phyloP scores from a whole-genome alignment of 73 alveolate genomes.

The Paramecium primaurelia region DNA sequence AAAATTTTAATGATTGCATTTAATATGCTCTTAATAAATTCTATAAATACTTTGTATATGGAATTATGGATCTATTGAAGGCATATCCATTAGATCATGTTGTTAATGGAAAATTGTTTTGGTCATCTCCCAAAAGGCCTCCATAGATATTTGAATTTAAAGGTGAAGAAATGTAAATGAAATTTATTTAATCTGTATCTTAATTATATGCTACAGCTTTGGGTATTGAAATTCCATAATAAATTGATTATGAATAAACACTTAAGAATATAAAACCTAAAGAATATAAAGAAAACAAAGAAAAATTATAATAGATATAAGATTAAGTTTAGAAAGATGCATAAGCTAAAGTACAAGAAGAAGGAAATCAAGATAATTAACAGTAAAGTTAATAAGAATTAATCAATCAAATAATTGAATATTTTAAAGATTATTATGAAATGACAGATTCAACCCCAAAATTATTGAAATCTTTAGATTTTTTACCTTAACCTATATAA shows the following conservation, averaged over 20 bases:
- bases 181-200: conserved; percentile 79
- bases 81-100: conserved; percentile 89
- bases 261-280: conserved; percentile 65
- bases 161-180: conserved; percentile 71
- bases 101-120: conserved; percentile 86
- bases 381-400: conserved; percentile 49
- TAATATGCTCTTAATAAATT: conserved; percentile 76
- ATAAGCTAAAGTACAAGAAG: conserved; percentile 65
- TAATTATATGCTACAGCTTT: conserved; percentile 78
- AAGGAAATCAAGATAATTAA: conserved; percentile 52
- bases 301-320: conserved; percentile 70
- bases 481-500: conserved; percentile 62
- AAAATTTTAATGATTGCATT: conserved; percentile 82
- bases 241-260: conserved; percentile 70
- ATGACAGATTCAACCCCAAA: conserved; percentile 41
- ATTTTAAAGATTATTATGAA: conserved; percentile 51
- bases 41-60: conserved; percentile 73
- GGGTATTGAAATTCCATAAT: conserved; percentile 68
- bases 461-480: conserved; percentile 57
- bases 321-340: conserved; percentile 67
- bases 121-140: conserved; percentile 94
- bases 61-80: conserved; percentile 78
- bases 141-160: conserved; percentile 79
- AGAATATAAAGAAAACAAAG: conserved; percentile 69
- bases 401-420: conserved; percentile 60